Conservation (phyloP, 2,329 filamentous ascomycete species). For the Aspergillus transmontanensis region DNA sequence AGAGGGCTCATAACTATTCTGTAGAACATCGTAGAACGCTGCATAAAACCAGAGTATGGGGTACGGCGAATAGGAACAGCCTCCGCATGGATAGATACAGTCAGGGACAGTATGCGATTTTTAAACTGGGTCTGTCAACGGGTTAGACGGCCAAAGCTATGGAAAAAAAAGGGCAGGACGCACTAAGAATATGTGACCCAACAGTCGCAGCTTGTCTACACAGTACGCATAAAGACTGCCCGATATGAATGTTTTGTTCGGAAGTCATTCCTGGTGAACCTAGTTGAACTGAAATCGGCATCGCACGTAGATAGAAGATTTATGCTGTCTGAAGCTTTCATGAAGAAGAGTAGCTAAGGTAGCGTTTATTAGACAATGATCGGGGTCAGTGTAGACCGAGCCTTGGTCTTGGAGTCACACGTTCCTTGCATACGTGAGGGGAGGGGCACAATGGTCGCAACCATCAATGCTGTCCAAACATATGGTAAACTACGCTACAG, state of each 20-base stretch:
- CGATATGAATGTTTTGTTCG: neutral
- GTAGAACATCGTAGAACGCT: slow-evolving; percentile 1
- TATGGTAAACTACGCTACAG: too few species aligned
- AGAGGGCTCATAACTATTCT: neutral
- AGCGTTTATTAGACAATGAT: neutral
- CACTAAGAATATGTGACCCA: slow-evolving; percentile 5
- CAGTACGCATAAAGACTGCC: slow-evolving; percentile 3
- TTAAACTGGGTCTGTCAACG: neutral
- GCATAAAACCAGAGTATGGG: slow-evolving; percentile 5
- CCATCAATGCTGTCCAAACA: too few species aligned
- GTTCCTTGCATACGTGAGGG: too few species aligned
- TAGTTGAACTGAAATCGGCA: neutral
- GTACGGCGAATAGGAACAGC: neutral
- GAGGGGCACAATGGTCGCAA: too few species aligned
- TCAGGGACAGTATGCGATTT: neutral
- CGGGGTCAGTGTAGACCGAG: neutral
- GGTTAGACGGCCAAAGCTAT: neutral
- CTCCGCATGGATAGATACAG: neutral
- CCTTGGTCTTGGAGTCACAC: too few species aligned
- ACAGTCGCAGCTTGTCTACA: slow-evolving; percentile 2
- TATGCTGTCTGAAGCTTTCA: neutral
- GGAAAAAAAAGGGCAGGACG: neutral
- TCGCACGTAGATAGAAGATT: too few species aligned
- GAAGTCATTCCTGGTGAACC: neutral
- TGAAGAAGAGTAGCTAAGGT: neutral